phyloP scores from a whole-genome alignment of 345 rosid genomes.

The Zanthoxylum bungeanum region DNA sequence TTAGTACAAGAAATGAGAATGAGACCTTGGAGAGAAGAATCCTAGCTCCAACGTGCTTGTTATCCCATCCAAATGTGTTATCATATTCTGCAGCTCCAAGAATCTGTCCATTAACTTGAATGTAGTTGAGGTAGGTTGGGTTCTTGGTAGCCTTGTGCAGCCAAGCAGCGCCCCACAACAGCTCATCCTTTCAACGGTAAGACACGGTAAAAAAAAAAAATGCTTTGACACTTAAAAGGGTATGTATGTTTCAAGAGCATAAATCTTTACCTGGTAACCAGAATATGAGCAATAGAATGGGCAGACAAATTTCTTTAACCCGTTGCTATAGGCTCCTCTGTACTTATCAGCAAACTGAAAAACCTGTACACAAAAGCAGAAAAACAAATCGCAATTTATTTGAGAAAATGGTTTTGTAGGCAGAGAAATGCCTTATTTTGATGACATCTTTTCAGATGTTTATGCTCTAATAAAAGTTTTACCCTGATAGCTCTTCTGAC shows the following conservation, averaged over 20 bases:
- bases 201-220: background rate
- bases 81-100: slow-evolving; percentile 86
- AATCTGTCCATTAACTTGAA: slow-evolving; percentile 69
- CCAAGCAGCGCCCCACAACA: slow-evolving; percentile 99
- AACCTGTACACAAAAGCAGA: slow-evolving; percentile 52
- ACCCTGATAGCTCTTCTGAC: slow-evolving; percentile 64
- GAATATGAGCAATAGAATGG: slow-evolving; percentile 75
- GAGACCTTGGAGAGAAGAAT: slow-evolving; percentile 87
- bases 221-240: background rate
- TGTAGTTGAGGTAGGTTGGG: slow-evolving; percentile 61
- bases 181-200: slow-evolving; percentile 60
- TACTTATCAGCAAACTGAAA: slow-evolving; percentile 66
- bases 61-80: slow-evolving; percentile 96
- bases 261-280: slow-evolving; percentile 51
- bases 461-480: slow-evolving; percentile 13
- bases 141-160: slow-evolving; percentile 79
- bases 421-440: background rate
- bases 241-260: background rate
- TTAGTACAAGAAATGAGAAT: background rate
- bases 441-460: background rate
- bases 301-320: slow-evolving; percentile 47
- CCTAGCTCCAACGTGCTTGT: slow-evolving; percentile 88
- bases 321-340: slow-evolving; percentile 66
- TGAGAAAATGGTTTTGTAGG: too few relatives aligned
- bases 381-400: too few relatives aligned